Evolutionary conservation across 805 yeast species (phyloP), one percentile per base, ranked within the genome.

Genomic region (Metschnikowia peoriensis): DNA sequence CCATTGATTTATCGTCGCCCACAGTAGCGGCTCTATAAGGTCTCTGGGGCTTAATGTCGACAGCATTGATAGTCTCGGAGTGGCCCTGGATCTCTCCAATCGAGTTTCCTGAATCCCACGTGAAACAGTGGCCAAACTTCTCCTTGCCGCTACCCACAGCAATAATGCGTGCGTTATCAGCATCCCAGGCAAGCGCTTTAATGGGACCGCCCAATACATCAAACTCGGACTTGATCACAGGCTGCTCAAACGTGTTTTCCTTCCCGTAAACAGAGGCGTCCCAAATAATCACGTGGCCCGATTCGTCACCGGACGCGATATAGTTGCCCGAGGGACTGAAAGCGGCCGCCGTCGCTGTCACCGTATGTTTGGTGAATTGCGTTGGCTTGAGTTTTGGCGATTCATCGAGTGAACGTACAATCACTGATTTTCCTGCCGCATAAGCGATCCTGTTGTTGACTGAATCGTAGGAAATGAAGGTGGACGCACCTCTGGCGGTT

Each of bases 21-120:
- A 87, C 97, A 2, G 98, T 91, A 6, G 88, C 96, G 0, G 97
- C 97, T 52, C 97, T 77, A 73, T 88, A 89, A 9, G 99, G 99
- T 69, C 99, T 82, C 57, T 80, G 82, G 17, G 92, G 90, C 64
- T 87, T 86, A 58, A 93, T 86, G 52, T 87, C 83, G 17, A 91
- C 96, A 0, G 94, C 89, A 64, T 88, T 90, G 64, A 93, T 83
- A 44, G 81, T 82, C 28, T 89, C 85, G 15, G 93, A 80, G 66
- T 94, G 99, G 27, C 99, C 99, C 46, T 91, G 84, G 61, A 93
- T 86, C 66, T 94, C 98, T 50, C 99, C 99, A 42, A 94, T 84
- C n/a, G 97, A 83, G 70, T 94, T 94, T 55, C 99, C 99, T 1
- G 96, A 81, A 65, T 94, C 99, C 81, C 87, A 88, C 7, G 96